Conservation (phyloP, 805 yeast species). For the Clavispora santaluciae region DNA sequence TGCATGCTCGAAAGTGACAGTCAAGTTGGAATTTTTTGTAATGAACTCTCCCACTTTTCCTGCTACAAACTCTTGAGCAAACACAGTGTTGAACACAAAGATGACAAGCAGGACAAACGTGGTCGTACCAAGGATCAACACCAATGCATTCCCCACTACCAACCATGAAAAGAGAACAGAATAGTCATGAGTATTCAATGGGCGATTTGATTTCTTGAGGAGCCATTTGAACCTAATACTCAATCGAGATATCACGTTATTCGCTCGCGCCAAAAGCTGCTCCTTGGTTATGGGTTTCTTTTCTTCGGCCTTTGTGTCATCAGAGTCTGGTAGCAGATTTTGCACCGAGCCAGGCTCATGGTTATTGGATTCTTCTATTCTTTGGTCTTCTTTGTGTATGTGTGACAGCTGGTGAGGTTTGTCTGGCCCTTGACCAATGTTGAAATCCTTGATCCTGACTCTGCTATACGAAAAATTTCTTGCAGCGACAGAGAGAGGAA, state of each 20-base stretch:
- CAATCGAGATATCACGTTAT: slow-evolving; percentile 24
- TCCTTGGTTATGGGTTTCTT: slow-evolving; percentile 15
- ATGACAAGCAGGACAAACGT: slow-evolving; percentile 81
- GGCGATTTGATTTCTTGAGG: slow-evolving; percentile 68
- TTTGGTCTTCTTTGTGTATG: background rate
- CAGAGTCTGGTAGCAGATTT: background rate
- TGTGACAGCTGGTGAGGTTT: background rate
- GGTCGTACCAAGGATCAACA: slow-evolving; percentile 84
- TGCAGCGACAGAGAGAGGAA: background rate
- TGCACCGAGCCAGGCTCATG: background rate
- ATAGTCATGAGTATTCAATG: slow-evolving; percentile 88
- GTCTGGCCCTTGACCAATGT: background rate
- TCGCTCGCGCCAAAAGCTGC: slow-evolving; percentile 24
- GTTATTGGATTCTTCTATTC: background rate
- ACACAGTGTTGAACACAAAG: slow-evolving; percentile 73
- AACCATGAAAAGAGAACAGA: slow-evolving; percentile 91
- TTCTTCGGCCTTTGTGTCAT: background rate
- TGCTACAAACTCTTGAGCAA: slow-evolving; percentile 87
- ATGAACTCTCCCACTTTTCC: slow-evolving; percentile 73
- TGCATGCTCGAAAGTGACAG: slow-evolving; percentile 88
- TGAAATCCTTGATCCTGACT: background rate
- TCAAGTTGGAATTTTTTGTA: slow-evolving; percentile 75
- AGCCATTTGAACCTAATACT: slow-evolving; percentile 59
- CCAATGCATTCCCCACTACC: slow-evolving; percentile 75
- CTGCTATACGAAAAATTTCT: background rate